Conservation (phyloP, 2,329 filamentous ascomycete species). For the Botrytis squamosa region DNA sequence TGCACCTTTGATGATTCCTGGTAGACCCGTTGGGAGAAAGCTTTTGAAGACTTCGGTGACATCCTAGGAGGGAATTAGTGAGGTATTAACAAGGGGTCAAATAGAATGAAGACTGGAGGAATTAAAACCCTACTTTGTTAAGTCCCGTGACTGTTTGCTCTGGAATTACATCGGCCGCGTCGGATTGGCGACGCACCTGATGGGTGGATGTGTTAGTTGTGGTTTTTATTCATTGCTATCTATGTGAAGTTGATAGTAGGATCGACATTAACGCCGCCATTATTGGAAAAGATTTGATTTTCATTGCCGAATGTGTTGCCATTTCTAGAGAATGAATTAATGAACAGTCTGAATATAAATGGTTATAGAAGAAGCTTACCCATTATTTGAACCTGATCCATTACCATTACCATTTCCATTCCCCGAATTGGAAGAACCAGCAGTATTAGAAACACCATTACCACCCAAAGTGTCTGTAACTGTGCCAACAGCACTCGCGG, state of each 20-base stretch:
- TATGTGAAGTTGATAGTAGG: neutral
- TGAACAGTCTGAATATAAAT: neutral
- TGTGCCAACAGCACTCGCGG: neutral
- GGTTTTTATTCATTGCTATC: neutral
- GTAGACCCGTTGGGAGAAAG: neutral
- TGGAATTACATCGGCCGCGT: neutral
- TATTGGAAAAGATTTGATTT: neutral
- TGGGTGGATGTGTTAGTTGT: neutral
- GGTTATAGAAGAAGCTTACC: neutral
- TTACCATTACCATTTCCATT: neutral
- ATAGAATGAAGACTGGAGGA: neutral
- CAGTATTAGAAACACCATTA: neutral
- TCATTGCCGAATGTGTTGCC: neutral
- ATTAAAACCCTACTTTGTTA: neutral
- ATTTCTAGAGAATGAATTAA: neutral
- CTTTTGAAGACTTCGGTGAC: neutral
- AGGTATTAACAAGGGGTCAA: neutral
- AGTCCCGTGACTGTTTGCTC: neutral
- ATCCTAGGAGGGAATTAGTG: too few relatives aligned
- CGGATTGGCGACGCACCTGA: constrained; percentile 7
- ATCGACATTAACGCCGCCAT: neutral
- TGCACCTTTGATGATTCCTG: neutral
- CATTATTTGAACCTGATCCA: neutral
- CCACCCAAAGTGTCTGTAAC: neutral
- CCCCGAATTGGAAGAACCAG: neutral